Evolutionary conservation across 805 yeast genomes (phyloP).

Genomic region (Jamesozyma hellenica): DNA sequence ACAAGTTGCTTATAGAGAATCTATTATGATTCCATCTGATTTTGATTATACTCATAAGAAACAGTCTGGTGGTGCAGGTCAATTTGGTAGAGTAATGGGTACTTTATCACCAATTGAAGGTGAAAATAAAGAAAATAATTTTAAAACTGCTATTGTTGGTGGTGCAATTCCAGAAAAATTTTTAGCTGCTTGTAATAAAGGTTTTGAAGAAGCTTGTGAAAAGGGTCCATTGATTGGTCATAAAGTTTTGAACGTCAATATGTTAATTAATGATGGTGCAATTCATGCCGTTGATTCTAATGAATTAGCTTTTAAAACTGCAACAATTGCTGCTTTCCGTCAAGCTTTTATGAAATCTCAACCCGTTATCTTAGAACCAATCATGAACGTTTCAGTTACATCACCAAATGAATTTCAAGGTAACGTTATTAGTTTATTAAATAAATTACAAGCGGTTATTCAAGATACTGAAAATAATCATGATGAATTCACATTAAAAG

Average conservation of each 20-base stretch:
- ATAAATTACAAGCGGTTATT: slow-evolving; percentile 86
- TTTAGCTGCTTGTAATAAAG: slow-evolving; percentile 87
- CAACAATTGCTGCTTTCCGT: slow-evolving; percentile 83
- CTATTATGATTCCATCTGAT: slow-evolving; percentile 58
- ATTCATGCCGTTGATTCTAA: slow-evolving; percentile 95
- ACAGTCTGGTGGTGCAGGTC: slow-evolving; percentile 99
- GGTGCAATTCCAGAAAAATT: slow-evolving; percentile 95
- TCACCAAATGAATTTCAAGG: slow-evolving; percentile 98
- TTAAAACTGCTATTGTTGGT: slow-evolving; percentile 84
- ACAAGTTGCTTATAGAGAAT: slow-evolving; percentile 95
- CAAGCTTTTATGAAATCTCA: slow-evolving; percentile 77
- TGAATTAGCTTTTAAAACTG: slow-evolving; percentile 89
- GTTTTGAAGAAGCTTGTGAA: slow-evolving; percentile 88
- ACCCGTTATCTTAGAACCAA: slow-evolving; percentile 91
- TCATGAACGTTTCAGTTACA: slow-evolving; percentile 85
- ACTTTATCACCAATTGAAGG: slow-evolving; percentile 50
- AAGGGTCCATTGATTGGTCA: slow-evolving; percentile 97
- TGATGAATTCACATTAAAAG: slow-evolving; percentile 86
- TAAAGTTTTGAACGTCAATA: slow-evolving; percentile 80
- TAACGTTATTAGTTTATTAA: slow-evolving; percentile 77
- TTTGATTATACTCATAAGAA: slow-evolving; percentile 95
- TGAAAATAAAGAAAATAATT: slow-evolving; percentile 43
- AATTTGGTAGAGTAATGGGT: slow-evolving; percentile 94
- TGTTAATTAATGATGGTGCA: slow-evolving; percentile 94
- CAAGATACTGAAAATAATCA: slow-evolving; percentile 88